Evolutionary conservation across 306 rosid species (phyloP), one percentile per base, ranked within the genome.

Genomic region (Pterocarpus santalinus): DNA sequence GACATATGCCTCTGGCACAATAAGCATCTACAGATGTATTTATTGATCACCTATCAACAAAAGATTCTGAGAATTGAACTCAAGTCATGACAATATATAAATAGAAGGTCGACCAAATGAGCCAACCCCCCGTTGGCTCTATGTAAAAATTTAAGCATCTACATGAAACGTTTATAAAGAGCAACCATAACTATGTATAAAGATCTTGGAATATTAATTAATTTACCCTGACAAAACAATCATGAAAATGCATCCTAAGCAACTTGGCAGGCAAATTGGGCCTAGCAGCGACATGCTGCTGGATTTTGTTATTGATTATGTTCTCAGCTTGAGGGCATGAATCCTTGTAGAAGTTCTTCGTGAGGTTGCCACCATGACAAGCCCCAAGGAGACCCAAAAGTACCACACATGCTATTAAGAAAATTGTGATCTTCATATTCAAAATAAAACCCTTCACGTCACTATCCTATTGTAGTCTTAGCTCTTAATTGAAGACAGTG

Each of bases 191-290:
- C 4, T 55, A 83, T 56, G 65, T 61, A 38, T 35, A 64, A 64
- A 32, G 58, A 22, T 80, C 0, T n/a, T 56, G 9, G 44, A 56
- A 36, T 51, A 53, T 22, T 5, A 7, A 69, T 69, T 14, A 28
- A 30, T 14, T 1, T 79, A 88, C 93, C 88, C 86, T 87, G 73
- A 89, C 91, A 76, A 88, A 91, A 38, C 92, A 88, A 63, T 90
- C 91, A 47, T 90, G 92, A 78, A 85, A 90, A 80, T 90, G 92
- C 90, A 89, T 3, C 68, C 94, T 85, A 8, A 89, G 80, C 65
- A 91, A 78, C 87, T 80, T 89, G 63, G 93, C 95, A 0, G 91
- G 86, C 75, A 90, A 84, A 57, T 6, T 4, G 38, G 87, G 88
- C 63, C 82, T 74, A 13, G 33, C 61, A 5, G 75, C 17, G 53